phyloP scores from a whole-genome alignment of 176 grass and related monocot species.

The Triticum monococcum region DNA sequence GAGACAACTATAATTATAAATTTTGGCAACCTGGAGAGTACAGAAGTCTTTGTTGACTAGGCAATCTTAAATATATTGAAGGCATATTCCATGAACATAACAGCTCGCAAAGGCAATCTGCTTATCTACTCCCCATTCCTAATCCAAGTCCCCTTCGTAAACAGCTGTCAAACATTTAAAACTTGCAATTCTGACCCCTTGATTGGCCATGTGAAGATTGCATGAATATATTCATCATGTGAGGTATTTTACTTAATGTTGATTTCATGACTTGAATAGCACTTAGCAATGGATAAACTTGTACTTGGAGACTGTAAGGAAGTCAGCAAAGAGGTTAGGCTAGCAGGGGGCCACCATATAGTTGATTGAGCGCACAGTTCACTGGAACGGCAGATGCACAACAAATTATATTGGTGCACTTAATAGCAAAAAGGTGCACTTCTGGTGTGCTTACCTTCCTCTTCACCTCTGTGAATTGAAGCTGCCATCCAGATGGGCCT shows the following conservation, averaged over 20 bases:
- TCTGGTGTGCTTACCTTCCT: slow-evolving; percentile 56
- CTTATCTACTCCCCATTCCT: not conserved
- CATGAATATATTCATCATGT: not conserved
- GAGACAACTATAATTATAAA: not conserved
- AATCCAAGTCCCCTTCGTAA: not conserved
- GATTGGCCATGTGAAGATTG: slow-evolving; percentile 1
- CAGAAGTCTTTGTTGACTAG: not conserved
- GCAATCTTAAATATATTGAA: not conserved
- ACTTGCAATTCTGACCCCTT: not conserved
- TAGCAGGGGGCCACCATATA: not conserved
- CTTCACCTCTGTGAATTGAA: slow-evolving; percentile 87
- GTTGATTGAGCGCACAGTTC: not conserved
- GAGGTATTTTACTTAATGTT: slow-evolving; percentile 19
- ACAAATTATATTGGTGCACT: not conserved
- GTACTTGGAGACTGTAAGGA: not conserved
- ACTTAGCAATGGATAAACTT: not conserved
- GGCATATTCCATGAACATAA: not conserved
- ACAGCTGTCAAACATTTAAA: not conserved
- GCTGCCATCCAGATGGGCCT: slow-evolving; percentile 81
- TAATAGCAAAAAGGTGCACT: slow-evolving; percentile 16
- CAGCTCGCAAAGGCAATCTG: not conserved
- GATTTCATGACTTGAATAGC: not conserved
- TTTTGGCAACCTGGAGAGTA: slow-evolving; percentile 15
- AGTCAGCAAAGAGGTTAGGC: not conserved
- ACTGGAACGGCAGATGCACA: not conserved